Conservation (phyloP, 2,329 filamentous ascomycete species). For the Botrytis hyacinthi region DNA sequence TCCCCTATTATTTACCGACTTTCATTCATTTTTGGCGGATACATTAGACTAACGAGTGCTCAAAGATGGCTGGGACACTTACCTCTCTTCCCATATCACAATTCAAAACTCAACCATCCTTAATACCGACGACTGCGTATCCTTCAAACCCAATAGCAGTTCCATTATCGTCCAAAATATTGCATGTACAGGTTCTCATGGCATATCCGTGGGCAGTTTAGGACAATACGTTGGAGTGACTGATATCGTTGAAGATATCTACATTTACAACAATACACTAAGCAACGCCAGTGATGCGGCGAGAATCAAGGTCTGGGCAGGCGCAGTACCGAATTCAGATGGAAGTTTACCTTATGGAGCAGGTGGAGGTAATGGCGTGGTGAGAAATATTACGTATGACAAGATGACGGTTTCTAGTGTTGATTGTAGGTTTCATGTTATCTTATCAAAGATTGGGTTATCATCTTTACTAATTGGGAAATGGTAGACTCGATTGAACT, state of each 20-base stretch:
- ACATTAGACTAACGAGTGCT: neutral
- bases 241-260: constrained; percentile 51
- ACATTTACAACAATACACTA: constrained; percentile 45
- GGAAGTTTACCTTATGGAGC: constrained; percentile 47
- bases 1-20: neutral
- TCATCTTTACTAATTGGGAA: neutral
- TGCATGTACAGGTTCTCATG: constrained; percentile 49
- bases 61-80: constrained; percentile 19
- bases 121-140: constrained; percentile 49
- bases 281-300: constrained; percentile 55
- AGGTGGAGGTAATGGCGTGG: constrained; percentile 57
- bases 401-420: constrained; percentile 56
- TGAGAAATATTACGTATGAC: constrained; percentile 61
- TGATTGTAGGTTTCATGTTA: constrained; percentile 41
- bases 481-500: constrained; percentile 24
- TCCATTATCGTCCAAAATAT: constrained; percentile 52
- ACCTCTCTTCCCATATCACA: constrained; percentile 15
- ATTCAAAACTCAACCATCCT: constrained; percentile 18
- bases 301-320: constrained; percentile 62
- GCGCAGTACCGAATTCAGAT: constrained; percentile 45
- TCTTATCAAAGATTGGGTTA: too few species aligned
- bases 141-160: constrained; percentile 54
- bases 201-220: constrained; percentile 55
- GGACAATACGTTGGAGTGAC: constrained; percentile 51
- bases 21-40: neutral